Evolutionary conservation across 495 filamentous ascomycete species (phyloP).

Genomic region (Penicillium longicatenatum): DNA sequence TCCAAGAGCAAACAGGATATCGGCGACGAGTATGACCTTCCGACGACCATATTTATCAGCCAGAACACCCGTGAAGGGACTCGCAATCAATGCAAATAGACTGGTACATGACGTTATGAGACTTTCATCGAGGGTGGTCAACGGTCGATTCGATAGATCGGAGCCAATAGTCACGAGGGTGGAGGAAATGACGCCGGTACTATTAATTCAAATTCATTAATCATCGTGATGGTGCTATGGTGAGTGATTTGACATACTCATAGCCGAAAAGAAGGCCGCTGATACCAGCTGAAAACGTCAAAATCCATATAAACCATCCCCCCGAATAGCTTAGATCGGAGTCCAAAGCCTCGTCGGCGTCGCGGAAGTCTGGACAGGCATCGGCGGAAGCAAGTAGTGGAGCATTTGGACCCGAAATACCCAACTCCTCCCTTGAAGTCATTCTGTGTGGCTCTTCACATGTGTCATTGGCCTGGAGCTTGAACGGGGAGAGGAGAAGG

Average conservation of each 20-base stretch:
- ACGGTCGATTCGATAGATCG: slow-evolving; percentile 66
- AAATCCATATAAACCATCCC: slow-evolving; percentile 64
- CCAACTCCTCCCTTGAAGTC: slow-evolving; percentile 26
- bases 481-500: not conserved
- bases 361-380: slow-evolving; percentile 11
- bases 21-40: slow-evolving; percentile 75
- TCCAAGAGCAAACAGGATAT: slow-evolving; percentile 74
- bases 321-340: slow-evolving; percentile 27
- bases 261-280: slow-evolving; percentile 89
- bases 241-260: slow-evolving; percentile 46
- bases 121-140: slow-evolving; percentile 78
- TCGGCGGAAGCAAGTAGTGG: slow-evolving; percentile 33
- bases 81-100: slow-evolving; percentile 74
- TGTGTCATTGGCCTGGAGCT: slow-evolving; percentile 1
- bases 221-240: not conserved
- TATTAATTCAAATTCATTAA: slow-evolving; percentile 33
- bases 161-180: slow-evolving; percentile 78
- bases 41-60: slow-evolving; percentile 77
- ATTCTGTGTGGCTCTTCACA: slow-evolving; percentile 23
- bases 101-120: slow-evolving; percentile 82
- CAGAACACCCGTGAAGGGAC: slow-evolving; percentile 72
- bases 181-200: slow-evolving; percentile 89
- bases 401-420: slow-evolving; percentile 25
- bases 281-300: slow-evolving; percentile 81
- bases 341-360: slow-evolving; percentile 14